A percentile compares a stretch with the other conserved stretches of the same genome.
Conservation (phyloP, 208 protist genomes). For the Naegleria fowleri region DNA sequence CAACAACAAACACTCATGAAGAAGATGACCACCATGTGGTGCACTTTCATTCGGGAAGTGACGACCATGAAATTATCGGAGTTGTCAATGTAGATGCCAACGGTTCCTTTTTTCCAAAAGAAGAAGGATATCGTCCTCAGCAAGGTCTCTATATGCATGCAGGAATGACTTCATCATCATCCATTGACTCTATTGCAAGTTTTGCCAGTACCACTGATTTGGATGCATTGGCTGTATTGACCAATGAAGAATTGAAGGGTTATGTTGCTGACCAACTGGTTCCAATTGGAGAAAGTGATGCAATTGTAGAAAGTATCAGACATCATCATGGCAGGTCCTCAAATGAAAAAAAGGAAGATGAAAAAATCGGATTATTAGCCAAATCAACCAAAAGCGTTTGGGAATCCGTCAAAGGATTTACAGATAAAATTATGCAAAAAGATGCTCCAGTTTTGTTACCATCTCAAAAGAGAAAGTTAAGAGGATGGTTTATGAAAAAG, state of each 20-base stretch:
- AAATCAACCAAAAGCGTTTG: too few relatives aligned
- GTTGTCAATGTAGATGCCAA: neutral
- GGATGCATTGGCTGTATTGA: neutral
- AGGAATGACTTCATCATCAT: neutral
- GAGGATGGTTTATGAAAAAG: conserved; percentile 10
- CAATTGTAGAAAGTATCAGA: neutral
- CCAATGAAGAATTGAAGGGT: neutral
- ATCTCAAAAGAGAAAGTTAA: neutral
- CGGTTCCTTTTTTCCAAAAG: neutral
- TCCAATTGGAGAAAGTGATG: neutral
- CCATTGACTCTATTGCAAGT: neutral
- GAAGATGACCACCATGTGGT: too few relatives aligned
- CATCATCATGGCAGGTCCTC: neutral
- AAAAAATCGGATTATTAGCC: neutral
- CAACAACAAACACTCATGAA: too few relatives aligned
- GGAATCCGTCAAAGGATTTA: neutral
- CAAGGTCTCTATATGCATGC: neutral
- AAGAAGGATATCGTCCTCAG: neutral
- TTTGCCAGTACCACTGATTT: neutral
- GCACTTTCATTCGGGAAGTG: too few relatives aligned
- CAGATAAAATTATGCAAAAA: neutral
- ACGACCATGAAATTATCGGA: too few relatives aligned
- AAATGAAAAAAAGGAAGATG: neutral
- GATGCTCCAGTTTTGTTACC: neutral
- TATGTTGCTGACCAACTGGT: neutral